Base-by-base conservation (phyloP, 2,329 filamentous ascomycete species). In the Aspergillus sp. region DNA sequence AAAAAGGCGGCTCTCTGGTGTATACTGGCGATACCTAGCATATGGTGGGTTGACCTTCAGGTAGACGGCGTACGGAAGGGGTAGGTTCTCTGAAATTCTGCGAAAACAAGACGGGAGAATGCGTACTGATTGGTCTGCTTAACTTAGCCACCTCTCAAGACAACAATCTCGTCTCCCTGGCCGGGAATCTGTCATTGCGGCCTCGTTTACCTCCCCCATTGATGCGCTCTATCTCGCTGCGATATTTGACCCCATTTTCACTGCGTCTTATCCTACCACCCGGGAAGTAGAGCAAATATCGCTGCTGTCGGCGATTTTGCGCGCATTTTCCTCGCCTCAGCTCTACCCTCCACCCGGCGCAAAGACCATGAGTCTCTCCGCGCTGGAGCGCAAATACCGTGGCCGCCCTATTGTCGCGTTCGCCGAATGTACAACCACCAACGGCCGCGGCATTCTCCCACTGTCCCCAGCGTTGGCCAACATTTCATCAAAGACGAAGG, bases 11-110 rank as follows among this genome's bases (percentile, higher is more conserved):
- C 91, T 48, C 78, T 98, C 53, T 98, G 95, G 93, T 84, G 86
- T 59, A 84, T 98, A 63, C 84, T 99, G 65, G 89, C 87, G 38
- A 89, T 96, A 58, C 91, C 93, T 0, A 93, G 95, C 26, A 90
- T 99, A 57, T 98, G 93, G 92, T 98, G 93, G 93, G 88, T 97
- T 56, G 95, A 99, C 75, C 80, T 99, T n/a, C 93, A 97, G 74
- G 91, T 99, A 64, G 95, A 99, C 73, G 93, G 93, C 57, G 95
- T 99, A 53, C 93, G 91, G 76, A 90, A 92, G 77, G 95, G 95
- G 78, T 93, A 15, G 50, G 58, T 57, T 43, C 7, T 18, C 13
- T 20, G 7, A 13, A 13, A 47, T 30, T 6, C 5, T 13, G 3
- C 8, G 24, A 26, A 12, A 47, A 22, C 8, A 8, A 22, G 18